Evolutionary conservation across 768 basidiomycete genomes (phyloP).

Genomic region (Lyophyllum atratum): DNA sequence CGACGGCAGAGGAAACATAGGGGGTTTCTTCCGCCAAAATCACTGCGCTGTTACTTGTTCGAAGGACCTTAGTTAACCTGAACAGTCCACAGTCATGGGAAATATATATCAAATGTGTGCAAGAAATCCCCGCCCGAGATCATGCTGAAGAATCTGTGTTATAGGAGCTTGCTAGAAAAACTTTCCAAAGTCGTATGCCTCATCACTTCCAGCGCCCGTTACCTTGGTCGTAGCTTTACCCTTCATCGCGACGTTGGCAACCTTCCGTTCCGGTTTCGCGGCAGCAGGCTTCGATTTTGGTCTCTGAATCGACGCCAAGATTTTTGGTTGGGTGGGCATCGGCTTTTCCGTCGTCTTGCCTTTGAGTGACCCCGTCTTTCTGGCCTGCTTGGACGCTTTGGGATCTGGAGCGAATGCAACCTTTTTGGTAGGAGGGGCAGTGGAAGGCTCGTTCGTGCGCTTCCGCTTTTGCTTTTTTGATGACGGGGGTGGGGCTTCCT

Average conservation of each 20-base stretch:
- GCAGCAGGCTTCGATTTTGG: constrained; percentile 20
- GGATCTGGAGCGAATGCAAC: constrained; percentile 49
- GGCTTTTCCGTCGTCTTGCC: constrained; percentile 13
- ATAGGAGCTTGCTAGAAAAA: constrained; percentile 41
- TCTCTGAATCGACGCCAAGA: constrained; percentile 26
- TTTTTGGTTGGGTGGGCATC: constrained; percentile 21
- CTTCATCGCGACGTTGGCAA: constrained; percentile 30
- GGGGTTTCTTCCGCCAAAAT: no score
- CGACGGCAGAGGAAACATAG: no score
- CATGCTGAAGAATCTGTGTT: no score
- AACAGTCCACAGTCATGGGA: background rate
- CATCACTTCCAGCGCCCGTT: constrained; percentile 27
- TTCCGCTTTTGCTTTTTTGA: constrained; percentile 51
- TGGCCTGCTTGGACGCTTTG: constrained; percentile 21
- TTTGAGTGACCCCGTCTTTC: constrained; percentile 12
- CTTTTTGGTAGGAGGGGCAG: constrained; percentile 45
- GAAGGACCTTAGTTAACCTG: background rate
- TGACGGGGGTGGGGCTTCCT: constrained; percentile 25
- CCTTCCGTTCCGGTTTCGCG: constrained; percentile 26
- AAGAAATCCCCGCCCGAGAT: no score
- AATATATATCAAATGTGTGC: no score
- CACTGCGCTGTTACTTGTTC: no score
- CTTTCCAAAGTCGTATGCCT: constrained; percentile 54
- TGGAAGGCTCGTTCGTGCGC: constrained; percentile 29
- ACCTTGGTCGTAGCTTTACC: constrained; percentile 18